Base-by-base conservation (phyloP, 345 rosid species). In the Clarkia xantiana region DNA sequence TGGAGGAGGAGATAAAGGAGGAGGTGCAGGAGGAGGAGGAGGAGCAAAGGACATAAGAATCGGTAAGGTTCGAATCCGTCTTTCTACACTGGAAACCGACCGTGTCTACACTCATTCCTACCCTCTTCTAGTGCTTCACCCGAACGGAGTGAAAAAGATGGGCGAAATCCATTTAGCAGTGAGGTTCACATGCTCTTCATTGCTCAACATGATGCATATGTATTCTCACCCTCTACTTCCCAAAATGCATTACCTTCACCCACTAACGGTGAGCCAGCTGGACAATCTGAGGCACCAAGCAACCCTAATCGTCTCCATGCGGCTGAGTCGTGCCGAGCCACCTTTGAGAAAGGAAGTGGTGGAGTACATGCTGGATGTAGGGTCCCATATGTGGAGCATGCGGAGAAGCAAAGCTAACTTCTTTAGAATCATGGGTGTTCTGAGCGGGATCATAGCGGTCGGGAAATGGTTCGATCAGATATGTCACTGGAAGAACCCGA, bases 61-160 rank as follows among this genome's bases (percentile, higher is more conserved):
- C 11, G 81, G 81, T 18, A 72, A 75, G 67, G 77, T 77, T 2
- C 67, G 79, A 53, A 74, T 77, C 44, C 83, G 77, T 10, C 25
- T 77, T 1, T 74, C 79, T 4, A 71, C 77, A 0, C 79, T 74
- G 0, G 70, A 59, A 53, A 51, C 73, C 2, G 75, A 57, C 50
- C 51, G 63, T 15, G 66, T 77, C 10, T 77, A 74, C 52, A 61
- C 75, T 0, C 71, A 52, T 18, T 64, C 77, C 0, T 77, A 74
- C 47, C 83, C 83, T 8, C 79, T 77, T 4, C 38, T 71, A n/a
- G 73, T 57, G 5, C 51, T 74, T 22, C 66, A 51, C 18, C 73
- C 73, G 1, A 49, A 23, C 20, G 86, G 82, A 47, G 56, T 76
- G 16, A 71, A 71, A 72, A 71, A 77, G 46, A 74, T 62, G 67